phyloP scores from a whole-genome alignment of 169 alveolate genomes.

The Sarcocystis neurona region DNA sequence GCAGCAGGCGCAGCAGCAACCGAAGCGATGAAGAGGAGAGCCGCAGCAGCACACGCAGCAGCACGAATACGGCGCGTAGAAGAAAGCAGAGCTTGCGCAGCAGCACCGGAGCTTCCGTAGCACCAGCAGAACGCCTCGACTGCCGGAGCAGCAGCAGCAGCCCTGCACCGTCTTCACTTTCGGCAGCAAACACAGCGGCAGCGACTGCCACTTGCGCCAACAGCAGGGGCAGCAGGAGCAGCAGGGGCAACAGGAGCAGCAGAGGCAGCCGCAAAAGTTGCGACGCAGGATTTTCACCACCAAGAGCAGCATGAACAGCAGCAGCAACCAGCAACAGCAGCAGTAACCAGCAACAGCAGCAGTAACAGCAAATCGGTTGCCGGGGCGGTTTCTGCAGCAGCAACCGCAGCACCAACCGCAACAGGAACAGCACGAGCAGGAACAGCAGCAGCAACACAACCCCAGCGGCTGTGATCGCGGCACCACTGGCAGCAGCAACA shows the following conservation, averaged over 20 bases:
- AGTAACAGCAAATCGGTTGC: no score
- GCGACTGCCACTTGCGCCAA: no score
- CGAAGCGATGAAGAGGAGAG: no score
- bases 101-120: not conserved
- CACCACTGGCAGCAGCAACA: not conserved
- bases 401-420: not conserved
- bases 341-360: not conserved
- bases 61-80: not conserved
- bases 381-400: not conserved
- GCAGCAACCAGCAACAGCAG: no score
- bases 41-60: no score
- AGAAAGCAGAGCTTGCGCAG: not conserved
- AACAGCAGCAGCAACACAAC: not conserved
- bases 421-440: not conserved
- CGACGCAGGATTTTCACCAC: no score
- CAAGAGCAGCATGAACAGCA: constrained; percentile 3
- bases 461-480: no score
- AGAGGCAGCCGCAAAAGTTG: not conserved
- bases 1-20: no score
- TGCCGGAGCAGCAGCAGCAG: no score
- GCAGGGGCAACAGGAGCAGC: constrained; percentile 24
- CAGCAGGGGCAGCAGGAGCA: not conserved
- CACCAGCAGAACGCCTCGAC: no score
- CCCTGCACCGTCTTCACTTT: no score
- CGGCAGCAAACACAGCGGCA: no score